Evolutionary conservation across 495 filamentous ascomycete species (phyloP).

Genomic region (Pyrenopolyporus hunteri): DNA sequence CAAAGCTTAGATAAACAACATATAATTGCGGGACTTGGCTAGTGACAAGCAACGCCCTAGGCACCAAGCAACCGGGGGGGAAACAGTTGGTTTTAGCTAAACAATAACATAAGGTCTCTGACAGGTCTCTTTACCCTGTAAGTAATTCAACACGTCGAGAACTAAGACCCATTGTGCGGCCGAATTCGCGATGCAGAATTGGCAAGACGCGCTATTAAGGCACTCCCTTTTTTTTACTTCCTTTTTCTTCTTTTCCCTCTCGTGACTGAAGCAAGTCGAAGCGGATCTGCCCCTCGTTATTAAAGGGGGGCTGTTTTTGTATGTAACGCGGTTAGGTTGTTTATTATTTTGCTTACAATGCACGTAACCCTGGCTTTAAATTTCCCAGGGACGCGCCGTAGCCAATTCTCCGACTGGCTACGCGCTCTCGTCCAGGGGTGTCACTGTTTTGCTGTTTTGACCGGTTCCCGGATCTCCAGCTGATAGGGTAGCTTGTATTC

Average conservation of each 20-base stretch:
- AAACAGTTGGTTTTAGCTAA: slow-evolving; percentile 18
- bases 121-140: slow-evolving; percentile 25
- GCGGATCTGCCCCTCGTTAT: slow-evolving; percentile 19
- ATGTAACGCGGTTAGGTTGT: slow-evolving; percentile 38
- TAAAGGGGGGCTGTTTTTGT: slow-evolving; percentile 5
- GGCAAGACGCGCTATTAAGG: slow-evolving; percentile 19
- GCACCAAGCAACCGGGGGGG: slow-evolving; percentile 3
- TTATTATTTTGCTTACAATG: slow-evolving; percentile 35
- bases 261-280: slow-evolving; percentile 21
- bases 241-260: neutral
- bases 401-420: slow-evolving; percentile 40
- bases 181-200: slow-evolving; percentile 30
- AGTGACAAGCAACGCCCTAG: too few relatives aligned
- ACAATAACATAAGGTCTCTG: slow-evolving; percentile 27
- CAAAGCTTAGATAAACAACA: slow-evolving; percentile 1
- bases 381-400: slow-evolving; percentile 25
- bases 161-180: slow-evolving; percentile 25
- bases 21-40: slow-evolving; percentile 24
- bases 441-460: slow-evolving; percentile 28
- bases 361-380: neutral
- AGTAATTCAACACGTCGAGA: slow-evolving; percentile 36
- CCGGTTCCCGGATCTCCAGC: slow-evolving; percentile 16
- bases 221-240: slow-evolving; percentile 4
- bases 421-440: slow-evolving; percentile 25
- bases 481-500: slow-evolving; percentile 26